Evolutionary conservation across 148 eudicot species (phyloP), one percentile per base, ranked within the genome.

Genomic region (Gaultheria prostrata): DNA sequence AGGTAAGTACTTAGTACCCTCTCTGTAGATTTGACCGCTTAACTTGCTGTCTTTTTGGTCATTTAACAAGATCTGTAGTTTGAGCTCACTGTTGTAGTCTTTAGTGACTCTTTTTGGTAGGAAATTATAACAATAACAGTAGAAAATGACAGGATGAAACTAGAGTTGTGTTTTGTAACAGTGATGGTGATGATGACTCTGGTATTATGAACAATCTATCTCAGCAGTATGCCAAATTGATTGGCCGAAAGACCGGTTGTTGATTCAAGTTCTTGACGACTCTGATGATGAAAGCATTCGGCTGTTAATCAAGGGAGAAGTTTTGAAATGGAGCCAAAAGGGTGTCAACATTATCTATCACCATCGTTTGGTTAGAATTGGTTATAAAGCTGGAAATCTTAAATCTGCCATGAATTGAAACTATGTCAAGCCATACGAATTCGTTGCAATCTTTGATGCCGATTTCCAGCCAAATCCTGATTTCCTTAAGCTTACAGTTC

Each of bases 361-460:
- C 73, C 96, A 92, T 78, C 87, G 96, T 9, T 77, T 90, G 86
- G 86, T 92, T 83, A 81, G 94, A 69, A 90, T 92, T 8, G 96
- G 96, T 71, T 93, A 92, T 78, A 93, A 93, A 82, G 96, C 94
- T 20, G 94, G 96, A 81, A 93, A 93, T 87, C 93, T 93, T 12
- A 93, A 92, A 65, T 93, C 94, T 46, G 93, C 94, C 12, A 93
- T 93, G 96, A 91, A 84, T 85, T 93, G 93, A 72, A 90, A 91
- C 73, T 93, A 93, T 85, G 94, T 93, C 73, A 92, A 89, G 88
- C 88, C 90, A 67, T 93, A 93, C 32, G 94, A 93, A 72, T 93
- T 85, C 61, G 94, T 93, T 83, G 97, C 97, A 17, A 93, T 93
- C 72, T 93, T 93, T 79, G 97, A 93, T 86, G 93, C 97, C 80